Evolutionary conservation across 139 green algal species (phyloP).

Genomic region (Chlorella sp.): DNA sequence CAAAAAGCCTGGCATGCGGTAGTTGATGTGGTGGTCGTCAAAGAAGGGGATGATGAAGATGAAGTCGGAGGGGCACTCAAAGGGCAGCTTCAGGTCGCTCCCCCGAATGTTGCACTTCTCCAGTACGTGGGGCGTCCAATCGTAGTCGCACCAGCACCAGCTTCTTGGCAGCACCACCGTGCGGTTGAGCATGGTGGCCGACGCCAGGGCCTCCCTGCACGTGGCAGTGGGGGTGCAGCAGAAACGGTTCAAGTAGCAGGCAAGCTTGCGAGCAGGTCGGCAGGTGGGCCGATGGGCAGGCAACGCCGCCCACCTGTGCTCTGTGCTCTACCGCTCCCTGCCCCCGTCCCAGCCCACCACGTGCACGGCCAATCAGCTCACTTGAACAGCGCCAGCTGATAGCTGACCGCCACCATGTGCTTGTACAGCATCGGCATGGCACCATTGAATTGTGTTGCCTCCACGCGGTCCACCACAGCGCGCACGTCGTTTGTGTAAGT

Average conservation of each 20-base stretch:
- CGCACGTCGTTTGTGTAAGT: slow-evolving; percentile 38
- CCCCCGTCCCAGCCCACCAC: neutral
- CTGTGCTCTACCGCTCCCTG: neutral
- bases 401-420: slow-evolving; percentile 29
- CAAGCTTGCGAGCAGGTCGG: too few species aligned
- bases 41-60: slow-evolving; percentile 2
- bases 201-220: slow-evolving; percentile 32
- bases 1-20: slow-evolving; percentile 20
- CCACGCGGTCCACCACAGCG: slow-evolving; percentile 11
- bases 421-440: slow-evolving; percentile 36
- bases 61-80: slow-evolving; percentile 30
- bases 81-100: slow-evolving; percentile 7
- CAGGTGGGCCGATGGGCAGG: neutral
- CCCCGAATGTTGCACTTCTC: slow-evolving; percentile 21
- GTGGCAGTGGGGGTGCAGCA: too few species aligned
- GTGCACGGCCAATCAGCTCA: neutral
- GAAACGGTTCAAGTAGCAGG: too few species aligned
- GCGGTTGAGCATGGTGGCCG: slow-evolving; percentile 6
- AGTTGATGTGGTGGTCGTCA: neutral
- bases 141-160: slow-evolving; percentile 14
- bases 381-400: slow-evolving; percentile 36
- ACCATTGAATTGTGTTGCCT: neutral
- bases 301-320: neutral
- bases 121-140: slow-evolving; percentile 1
- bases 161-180: slow-evolving; percentile 10